Conservation (phyloP, 2,329 filamentous ascomycete species). For the Botryotinia calthae region DNA sequence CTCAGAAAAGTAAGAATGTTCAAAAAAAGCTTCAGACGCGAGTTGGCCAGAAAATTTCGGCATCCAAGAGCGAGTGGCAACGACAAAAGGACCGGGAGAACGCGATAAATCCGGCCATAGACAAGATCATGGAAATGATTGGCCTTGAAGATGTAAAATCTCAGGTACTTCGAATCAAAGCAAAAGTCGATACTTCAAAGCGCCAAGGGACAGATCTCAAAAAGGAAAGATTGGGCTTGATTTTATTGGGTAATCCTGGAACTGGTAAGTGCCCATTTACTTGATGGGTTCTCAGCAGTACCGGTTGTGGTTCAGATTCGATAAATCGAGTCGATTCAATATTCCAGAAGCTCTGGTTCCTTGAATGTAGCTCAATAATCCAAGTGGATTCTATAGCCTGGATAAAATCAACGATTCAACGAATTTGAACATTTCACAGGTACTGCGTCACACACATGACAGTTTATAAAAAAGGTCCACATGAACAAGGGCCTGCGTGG, state of each 20-base stretch:
- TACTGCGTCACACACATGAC: too few relatives aligned
- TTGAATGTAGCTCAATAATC: not conserved
- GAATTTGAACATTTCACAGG: not conserved
- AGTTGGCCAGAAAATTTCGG: conserved; percentile 30
- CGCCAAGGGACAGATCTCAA: conserved; percentile 56
- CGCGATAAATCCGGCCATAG: conserved; percentile 52
- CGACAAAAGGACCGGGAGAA: conserved; percentile 54
- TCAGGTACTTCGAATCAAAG: conserved; percentile 61
- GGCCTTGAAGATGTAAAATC: conserved; percentile 69
- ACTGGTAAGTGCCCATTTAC: conserved; percentile 52
- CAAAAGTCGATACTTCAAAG: conserved; percentile 56
- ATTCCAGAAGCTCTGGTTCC: not conserved
- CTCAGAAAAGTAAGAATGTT: conserved; percentile 12
- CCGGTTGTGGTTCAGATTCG: not conserved
- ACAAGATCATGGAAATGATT: conserved; percentile 66
- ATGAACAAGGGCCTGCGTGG: not conserved
- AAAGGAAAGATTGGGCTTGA: conserved; percentile 59
- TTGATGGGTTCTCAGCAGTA: not conserved
- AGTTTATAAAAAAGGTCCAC: not conserved
- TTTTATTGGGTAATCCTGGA: conserved; percentile 70
- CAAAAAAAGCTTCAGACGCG: conserved; percentile 23
- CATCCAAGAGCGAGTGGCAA: conserved; percentile 57
- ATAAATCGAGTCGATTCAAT: not conserved
- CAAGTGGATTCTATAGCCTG: not conserved
- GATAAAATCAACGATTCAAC: not conserved